Conservation (phyloP, 1,139 yeast species). For the Pneumocystis carinii region DNA sequence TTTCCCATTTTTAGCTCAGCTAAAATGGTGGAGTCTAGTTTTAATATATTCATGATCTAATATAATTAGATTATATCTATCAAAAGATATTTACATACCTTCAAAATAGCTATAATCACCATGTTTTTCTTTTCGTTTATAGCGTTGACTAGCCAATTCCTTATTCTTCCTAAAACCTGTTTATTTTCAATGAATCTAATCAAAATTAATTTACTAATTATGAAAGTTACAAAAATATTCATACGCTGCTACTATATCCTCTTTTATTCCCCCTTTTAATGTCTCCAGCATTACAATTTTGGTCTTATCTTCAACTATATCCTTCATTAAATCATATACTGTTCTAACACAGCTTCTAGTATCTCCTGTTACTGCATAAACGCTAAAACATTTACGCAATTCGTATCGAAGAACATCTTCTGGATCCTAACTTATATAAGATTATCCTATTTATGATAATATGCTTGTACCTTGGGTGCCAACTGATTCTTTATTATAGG, state of each 20-base stretch:
- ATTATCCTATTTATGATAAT: not conserved
- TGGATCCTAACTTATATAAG: not conserved
- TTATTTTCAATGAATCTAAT: not conserved
- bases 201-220: not conserved
- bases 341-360: not conserved
- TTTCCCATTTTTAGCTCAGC: not conserved
- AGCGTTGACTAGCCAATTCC: not conserved
- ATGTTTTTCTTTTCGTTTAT: not conserved
- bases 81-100: not conserved
- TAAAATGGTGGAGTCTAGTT: not conserved
- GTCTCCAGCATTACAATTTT: not conserved
- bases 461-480: not conserved
- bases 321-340: not conserved
- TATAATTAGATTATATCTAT: not conserved
- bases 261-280: not conserved
- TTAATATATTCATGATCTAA: not conserved
- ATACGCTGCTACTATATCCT: not conserved
- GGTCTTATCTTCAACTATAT: not conserved
- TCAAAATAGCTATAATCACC: not conserved
- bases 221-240: not conserved
- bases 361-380: not conserved
- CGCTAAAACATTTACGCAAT: not conserved
- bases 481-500: not conserved
- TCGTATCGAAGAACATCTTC: not conserved
- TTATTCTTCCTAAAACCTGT: not conserved